These are phyloP conservation scores for Jasminum sambac DNA, from an alignment of 257 asterid species.

Conservation along the genomic window DNA sequence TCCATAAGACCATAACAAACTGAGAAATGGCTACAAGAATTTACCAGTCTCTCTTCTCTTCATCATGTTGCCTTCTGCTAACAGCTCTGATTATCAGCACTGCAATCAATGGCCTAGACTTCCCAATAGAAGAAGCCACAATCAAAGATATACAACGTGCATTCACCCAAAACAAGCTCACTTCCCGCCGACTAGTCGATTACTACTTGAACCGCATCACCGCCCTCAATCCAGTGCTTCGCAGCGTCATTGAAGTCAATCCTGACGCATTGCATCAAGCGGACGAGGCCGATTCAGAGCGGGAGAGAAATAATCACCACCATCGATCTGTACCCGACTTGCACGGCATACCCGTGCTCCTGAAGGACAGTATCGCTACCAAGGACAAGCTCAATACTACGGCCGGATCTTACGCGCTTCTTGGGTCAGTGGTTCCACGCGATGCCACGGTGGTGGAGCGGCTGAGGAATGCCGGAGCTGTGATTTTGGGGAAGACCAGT, in stretches of 20 bases:
- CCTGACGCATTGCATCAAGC: constrained; percentile 59
- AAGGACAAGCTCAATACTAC: constrained; percentile 62
- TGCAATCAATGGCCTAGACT: constrained; percentile 29
- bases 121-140: constrained; percentile 57
- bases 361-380: constrained; percentile 66
- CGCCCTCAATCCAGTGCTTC: constrained; percentile 61
- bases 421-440: constrained; percentile 48
- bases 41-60: constrained; percentile 14
- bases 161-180: constrained; percentile 33
- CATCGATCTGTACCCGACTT: constrained; percentile 25
- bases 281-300: constrained; percentile 46
- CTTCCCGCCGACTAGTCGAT: constrained; percentile 41
- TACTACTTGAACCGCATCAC: constrained; percentile 47
- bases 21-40: not conserved
- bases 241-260: constrained; percentile 58
- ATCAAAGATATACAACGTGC: constrained; percentile 42
- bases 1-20: not conserved
- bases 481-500: constrained; percentile 75
- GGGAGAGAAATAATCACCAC: constrained; percentile 19
- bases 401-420: constrained; percentile 67
- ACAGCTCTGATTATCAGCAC: not conserved
- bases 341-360: constrained; percentile 80
- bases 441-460: constrained; percentile 72
- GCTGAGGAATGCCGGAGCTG: constrained; percentile 65
- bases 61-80: constrained; percentile 23